Base-by-base conservation (phyloP, 2,329 filamentous ascomycete species). In the Fusarium chuoi region DNA sequence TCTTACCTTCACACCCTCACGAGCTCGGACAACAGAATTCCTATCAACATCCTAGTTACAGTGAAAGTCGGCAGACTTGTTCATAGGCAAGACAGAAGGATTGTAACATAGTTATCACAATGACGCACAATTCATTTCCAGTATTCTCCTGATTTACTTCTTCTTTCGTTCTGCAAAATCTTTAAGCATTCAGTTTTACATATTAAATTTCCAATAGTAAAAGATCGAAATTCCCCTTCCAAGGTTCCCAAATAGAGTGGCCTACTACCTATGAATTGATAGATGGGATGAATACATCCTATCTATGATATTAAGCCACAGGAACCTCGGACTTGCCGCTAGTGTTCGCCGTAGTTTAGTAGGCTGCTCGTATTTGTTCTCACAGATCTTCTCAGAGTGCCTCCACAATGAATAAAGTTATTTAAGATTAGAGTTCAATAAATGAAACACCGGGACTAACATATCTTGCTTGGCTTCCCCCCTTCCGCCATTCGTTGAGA, bases 201-300 rank as follows among this genome's bases (percentile, higher is more conserved):
- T 2, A 5, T 13, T 4, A 1, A 7, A 10, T 7, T 13, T 7
- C 0, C 7, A 18, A 5, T 0, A 10, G 7, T 15, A 4, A 28
- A 49, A 3, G 15, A 8, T 12, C 46, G 12, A 4, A 7, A 13
- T 28, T n/a, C 8, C 13, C 1, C 24, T 7, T 28, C 24, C 20
- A 4, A 20, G 13, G 3, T 14, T 4, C 5, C 18, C 5, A 20
- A 14, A 15, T 3, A 14, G 44, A 13, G 20, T 30, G 20, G 14
- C 7, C 5, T 33, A 18, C 28, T 28, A 28, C 28, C 28, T 28
- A 12, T 22, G 26, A 17, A 17, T 46, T 48, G 13, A 17, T 17
- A 12, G 7, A 14, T 12, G 7, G 22, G n/a, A 26, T 0, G 2
- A 52, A 22, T 15, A 3, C 10, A 14, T 20, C 28, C 10, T 22